Percentiles rank a stretch among this genome's conserved stretches.
Evolutionary conservation across 2,329 filamentous ascomycete genomes (phyloP).

Genomic region (Paraphaeosphaeria sporulosa): DNA sequence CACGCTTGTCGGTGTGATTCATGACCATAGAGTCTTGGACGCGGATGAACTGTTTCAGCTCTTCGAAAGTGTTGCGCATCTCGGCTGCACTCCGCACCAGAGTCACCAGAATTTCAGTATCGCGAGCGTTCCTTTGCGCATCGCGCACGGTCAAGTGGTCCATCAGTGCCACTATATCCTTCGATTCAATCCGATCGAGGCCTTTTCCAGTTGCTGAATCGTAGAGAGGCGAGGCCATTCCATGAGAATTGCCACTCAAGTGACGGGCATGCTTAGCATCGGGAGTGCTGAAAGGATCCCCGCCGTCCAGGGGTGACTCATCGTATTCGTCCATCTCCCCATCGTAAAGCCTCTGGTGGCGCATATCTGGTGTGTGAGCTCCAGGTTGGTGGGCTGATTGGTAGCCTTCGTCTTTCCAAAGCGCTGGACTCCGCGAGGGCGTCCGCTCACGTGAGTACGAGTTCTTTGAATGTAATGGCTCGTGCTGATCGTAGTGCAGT

Average conservation of each 20-base stretch:
- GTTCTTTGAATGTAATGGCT: slow-evolving; percentile 37
- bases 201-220: slow-evolving; percentile 87
- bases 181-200: slow-evolving; percentile 91
- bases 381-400: slow-evolving; percentile 76
- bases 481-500: slow-evolving; percentile 42
- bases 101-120: slow-evolving; percentile 95
- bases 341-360: slow-evolving; percentile 57
- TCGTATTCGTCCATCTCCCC: slow-evolving; percentile 64
- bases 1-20: slow-evolving; percentile 84
- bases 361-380: slow-evolving; percentile 54
- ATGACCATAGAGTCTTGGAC: slow-evolving; percentile 91
- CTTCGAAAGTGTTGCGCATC: slow-evolving; percentile 95
- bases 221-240: slow-evolving; percentile 87
- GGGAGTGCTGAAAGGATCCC: slow-evolving; percentile 56
- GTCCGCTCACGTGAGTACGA: slow-evolving; percentile 33
- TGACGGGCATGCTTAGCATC: slow-evolving; percentile 65
- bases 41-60: slow-evolving; percentile 90
- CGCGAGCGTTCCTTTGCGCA: slow-evolving; percentile 92
- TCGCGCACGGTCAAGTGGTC: slow-evolving; percentile 97
- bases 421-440: slow-evolving; percentile 61
- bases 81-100: slow-evolving; percentile 93
- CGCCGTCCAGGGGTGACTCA: slow-evolving; percentile 45
- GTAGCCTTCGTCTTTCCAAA: slow-evolving; percentile 81
- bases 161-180: slow-evolving; percentile 97
- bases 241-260: slow-evolving; percentile 89